Percentiles rank a stretch among this genome's conserved stretches.
Evolutionary conservation across 208 protist species (phyloP).

Genomic region (Leishmania braziliensis): DNA sequence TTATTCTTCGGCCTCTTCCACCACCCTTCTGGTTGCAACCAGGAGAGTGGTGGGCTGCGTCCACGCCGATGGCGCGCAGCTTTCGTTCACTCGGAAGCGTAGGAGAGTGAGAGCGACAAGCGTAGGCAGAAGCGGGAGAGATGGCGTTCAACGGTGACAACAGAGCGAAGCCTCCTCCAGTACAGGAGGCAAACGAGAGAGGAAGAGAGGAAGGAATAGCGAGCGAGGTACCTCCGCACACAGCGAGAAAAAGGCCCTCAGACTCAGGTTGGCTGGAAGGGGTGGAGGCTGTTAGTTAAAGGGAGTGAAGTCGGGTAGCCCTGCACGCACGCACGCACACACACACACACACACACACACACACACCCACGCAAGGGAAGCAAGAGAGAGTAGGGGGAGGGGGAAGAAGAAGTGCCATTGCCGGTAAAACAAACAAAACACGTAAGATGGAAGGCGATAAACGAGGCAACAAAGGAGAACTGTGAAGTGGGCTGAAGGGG

Average conservation of each 20-base stretch:
- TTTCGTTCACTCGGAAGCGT: background rate
- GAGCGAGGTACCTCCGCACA: background rate
- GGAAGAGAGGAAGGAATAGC: background rate
- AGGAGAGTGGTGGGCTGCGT: background rate
- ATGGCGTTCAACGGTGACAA: too few relatives aligned
- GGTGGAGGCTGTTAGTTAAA: background rate
- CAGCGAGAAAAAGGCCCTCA: background rate
- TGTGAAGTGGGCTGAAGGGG: too few relatives aligned
- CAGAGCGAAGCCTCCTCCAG: background rate
- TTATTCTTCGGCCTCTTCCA: background rate
- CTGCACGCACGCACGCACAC: background rate
- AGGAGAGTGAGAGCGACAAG: background rate
- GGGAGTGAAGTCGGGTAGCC: background rate
- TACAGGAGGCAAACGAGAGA: background rate
- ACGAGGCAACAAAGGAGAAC: background rate
- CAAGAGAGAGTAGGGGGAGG: background rate
- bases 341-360: conserved; percentile 1
- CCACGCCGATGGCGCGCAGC: background rate
- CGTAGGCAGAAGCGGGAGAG: background rate
- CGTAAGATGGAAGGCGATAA: background rate
- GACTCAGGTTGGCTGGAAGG: background rate
- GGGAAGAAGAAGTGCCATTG: background rate
- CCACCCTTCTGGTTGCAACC: background rate
- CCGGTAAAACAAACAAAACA: background rate
- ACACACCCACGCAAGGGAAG: background rate